Conservation (phyloP, 2,329 filamentous ascomycete species). For the Rutstroemia sydowiana region DNA sequence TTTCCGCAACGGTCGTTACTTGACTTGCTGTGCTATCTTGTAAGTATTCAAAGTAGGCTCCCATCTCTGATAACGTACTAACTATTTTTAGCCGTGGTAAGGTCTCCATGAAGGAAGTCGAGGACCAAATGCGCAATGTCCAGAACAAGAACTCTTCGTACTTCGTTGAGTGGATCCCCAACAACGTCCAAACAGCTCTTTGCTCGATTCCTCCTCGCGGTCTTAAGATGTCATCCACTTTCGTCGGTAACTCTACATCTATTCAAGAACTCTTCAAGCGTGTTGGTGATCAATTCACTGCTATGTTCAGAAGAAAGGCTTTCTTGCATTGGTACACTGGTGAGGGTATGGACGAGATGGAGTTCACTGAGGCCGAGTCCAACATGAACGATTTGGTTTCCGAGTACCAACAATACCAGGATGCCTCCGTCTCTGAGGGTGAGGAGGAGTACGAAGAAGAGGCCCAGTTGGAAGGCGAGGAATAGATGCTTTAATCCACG, state of each 20-base stretch:
- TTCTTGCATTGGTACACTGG: conserved; percentile 99
- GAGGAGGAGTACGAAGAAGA: conserved; percentile 90
- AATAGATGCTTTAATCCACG: conserved; percentile 19
- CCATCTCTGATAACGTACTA: conserved; percentile 21
- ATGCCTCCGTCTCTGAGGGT: conserved; percentile 92
- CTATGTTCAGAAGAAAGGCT: conserved; percentile 99
- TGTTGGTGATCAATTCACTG: conserved; percentile 98
- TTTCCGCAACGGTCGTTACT: conserved; percentile 99
- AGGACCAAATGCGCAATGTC: conserved; percentile 99
- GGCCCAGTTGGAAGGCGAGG: conserved; percentile 65
- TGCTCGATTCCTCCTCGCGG: conserved; percentile 98
- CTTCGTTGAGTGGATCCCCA: conserved; percentile 99
- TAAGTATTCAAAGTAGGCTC: conserved; percentile 21
- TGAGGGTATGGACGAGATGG: conserved; percentile 99
- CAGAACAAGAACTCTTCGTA: conserved; percentile 99
- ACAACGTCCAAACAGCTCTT: conserved; percentile 99
- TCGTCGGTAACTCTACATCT: conserved; percentile 97
- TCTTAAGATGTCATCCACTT: conserved; percentile 98
- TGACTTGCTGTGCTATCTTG: conserved; percentile 99
- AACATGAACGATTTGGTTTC: conserved; percentile 99
- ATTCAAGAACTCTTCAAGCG: conserved; percentile 99
- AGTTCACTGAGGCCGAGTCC: conserved; percentile 99
- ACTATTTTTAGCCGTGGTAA: conserved; percentile 70
- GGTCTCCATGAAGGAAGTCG: conserved; percentile 99
- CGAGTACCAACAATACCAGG: conserved; percentile 99